Evolutionary conservation across 2,329 filamentous ascomycete species (phyloP), one percentile per base, ranked within the genome.

Genomic region (Hymenoscyphus fraxineus): DNA sequence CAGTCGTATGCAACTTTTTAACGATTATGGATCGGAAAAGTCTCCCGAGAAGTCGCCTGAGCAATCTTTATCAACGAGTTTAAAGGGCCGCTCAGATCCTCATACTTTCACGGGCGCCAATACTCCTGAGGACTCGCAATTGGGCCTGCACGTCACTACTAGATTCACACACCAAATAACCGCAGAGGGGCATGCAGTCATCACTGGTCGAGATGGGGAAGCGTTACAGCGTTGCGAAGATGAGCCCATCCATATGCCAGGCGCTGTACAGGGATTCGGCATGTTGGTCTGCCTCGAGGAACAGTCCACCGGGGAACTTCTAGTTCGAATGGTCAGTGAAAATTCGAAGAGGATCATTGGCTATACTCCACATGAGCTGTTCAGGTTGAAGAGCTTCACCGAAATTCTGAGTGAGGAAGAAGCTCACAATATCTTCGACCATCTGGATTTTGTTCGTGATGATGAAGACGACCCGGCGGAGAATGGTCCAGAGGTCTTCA

Each of bases 401-500:
- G 90, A 95, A 66, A 91, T 97, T 13, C 78, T 97, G 10, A 88
- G 86, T 1, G 90, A 95, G 62, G 92, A 96, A 70, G 92, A 96
- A 73, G 83, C 88, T 16, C 92, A 96, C 68, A 93, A 91, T 67
- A 79, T 97, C 0, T 79, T 95, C 6, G 92, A 96, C 69, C 92
- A 96, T 69, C 85, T 96, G 60, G 91, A 96, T 73, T 96, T 96
- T 73, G 91, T 96, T 61, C 85, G 88, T 27, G 92, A 96, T 60
- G 92, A 95, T 67, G 90, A 91, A 12, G 85, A 88, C 0, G 91
- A 96, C 73, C 87, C 91, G 0, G 81, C 83, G 0, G 78, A 83
- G 1, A 93, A 93, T 68, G 93, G 92, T 0, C 92, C 92, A 0
- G 92, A 96, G 71, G 91, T 97, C 2, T 95, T 97, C 70, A 91